Evolutionary conservation across 2,329 filamentous ascomycete species (phyloP).

Genomic region (Hymenoscyphus infarciens): DNA sequence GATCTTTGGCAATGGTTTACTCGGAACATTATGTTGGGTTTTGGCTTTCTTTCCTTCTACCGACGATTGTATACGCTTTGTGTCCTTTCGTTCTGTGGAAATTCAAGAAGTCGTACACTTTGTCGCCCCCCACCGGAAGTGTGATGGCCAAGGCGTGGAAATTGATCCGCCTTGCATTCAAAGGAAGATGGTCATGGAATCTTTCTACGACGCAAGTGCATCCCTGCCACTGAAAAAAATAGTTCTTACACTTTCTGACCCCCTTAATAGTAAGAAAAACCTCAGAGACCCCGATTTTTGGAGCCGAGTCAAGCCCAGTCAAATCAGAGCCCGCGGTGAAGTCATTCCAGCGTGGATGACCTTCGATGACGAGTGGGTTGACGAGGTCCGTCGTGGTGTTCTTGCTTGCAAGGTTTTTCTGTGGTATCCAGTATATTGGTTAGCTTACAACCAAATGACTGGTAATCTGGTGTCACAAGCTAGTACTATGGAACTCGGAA

Average conservation of each 20-base stretch:
- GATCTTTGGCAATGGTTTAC: slow-evolving; percentile 46
- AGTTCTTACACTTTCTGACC: background rate
- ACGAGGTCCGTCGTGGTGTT: slow-evolving; percentile 55
- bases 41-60: slow-evolving; percentile 44
- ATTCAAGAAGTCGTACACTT: slow-evolving; percentile 54
- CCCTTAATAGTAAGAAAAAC: slow-evolving; percentile 41
- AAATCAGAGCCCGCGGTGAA: slow-evolving; percentile 46
- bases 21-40: slow-evolving; percentile 50
- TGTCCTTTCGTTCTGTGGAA: slow-evolving; percentile 55
- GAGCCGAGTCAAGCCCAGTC: slow-evolving; percentile 55
- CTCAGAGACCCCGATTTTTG: slow-evolving; percentile 54
- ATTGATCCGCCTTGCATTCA: slow-evolving; percentile 52
- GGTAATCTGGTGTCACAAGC: slow-evolving; percentile 65
- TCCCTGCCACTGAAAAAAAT: background rate
- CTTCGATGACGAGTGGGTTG: slow-evolving; percentile 76
- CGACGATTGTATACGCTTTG: slow-evolving; percentile 44
- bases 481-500: slow-evolving; percentile 47
- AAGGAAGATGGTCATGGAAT: slow-evolving; percentile 53
- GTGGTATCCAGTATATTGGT: slow-evolving; percentile 62
- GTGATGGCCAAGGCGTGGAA: slow-evolving; percentile 58
- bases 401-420: slow-evolving; percentile 65
- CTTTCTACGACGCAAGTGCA: slow-evolving; percentile 48
- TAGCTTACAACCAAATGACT: slow-evolving; percentile 53
- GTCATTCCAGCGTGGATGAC: slow-evolving; percentile 71
- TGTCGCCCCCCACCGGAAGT: slow-evolving; percentile 60